Conservation (phyloP, 208 protist genomes). For the Angomonas deanei region DNA sequence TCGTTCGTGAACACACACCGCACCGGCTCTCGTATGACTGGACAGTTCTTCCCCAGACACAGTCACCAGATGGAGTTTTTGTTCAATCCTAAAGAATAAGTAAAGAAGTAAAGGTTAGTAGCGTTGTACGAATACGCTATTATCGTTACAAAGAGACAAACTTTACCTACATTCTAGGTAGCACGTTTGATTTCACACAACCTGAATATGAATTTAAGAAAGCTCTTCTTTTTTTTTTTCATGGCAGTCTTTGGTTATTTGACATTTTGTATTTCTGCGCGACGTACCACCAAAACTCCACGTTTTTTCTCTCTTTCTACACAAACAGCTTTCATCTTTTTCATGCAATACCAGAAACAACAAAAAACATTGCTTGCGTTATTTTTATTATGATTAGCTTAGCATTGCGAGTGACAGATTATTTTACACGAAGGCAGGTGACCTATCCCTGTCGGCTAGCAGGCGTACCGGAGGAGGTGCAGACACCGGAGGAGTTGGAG, state of each 20-base stretch:
- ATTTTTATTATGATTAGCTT: background rate
- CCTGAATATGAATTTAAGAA: no score
- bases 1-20: constrained; percentile 88
- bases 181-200: no score
- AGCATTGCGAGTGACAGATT: background rate
- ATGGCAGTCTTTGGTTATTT: no score
- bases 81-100: constrained; percentile 76
- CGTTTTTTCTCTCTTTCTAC: background rate
- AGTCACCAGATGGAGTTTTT: constrained; percentile 84
- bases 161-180: no score
- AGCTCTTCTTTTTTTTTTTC: background rate
- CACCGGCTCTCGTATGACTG: constrained; percentile 74
- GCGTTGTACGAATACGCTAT: background rate
- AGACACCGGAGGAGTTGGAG: constrained; percentile 35
- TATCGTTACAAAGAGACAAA: no score
- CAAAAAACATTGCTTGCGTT: background rate
- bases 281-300: background rate
- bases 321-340: background rate
- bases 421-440: background rate
- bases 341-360: background rate
- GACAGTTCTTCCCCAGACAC: constrained; percentile 84
- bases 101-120: background rate
- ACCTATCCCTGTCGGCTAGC: constrained; percentile 31
- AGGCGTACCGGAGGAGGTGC: constrained; percentile 16
- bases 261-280: no score